Evolutionary conservation across 1,284 basidiomycete genomes (phyloP).

Genomic region (Heliocybe sulcata): DNA sequence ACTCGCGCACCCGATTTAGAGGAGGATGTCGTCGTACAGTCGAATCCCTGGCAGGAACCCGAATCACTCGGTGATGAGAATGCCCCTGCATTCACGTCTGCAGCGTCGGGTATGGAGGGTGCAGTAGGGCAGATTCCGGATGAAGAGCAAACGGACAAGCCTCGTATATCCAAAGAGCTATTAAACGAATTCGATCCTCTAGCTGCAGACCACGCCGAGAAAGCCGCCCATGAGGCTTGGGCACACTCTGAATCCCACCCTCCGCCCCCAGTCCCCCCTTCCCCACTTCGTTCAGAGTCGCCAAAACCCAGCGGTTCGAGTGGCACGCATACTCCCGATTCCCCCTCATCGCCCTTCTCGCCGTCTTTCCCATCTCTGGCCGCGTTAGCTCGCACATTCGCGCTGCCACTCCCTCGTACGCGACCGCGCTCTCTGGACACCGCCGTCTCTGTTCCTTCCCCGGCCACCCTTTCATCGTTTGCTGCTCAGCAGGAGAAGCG

Average conservation of each 20-base stretch:
- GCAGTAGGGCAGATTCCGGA: constrained; percentile 11
- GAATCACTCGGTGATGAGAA: neutral
- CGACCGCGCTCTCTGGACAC: constrained; percentile 54
- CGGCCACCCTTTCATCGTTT: constrained; percentile 46
- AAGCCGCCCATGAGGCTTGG: constrained; percentile 56
- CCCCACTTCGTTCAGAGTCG: constrained; percentile 23
- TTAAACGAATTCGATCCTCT: constrained; percentile 64
- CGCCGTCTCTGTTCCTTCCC: constrained; percentile 42
- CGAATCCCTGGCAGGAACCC: neutral
- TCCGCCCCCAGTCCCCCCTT: constrained; percentile 26
- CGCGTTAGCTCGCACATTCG: constrained; percentile 55
- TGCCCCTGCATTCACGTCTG: neutral
- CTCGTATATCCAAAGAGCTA: constrained; percentile 26
- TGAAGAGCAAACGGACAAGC: constrained; percentile 7
- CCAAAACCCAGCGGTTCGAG: constrained; percentile 17
- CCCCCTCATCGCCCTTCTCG: constrained; percentile 5
- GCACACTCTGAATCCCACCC: constrained; percentile 48
- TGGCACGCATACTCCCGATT: constrained; percentile 6
- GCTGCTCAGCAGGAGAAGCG: constrained; percentile 38
- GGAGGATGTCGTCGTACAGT: neutral
- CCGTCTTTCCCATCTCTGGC: constrained; percentile 50
- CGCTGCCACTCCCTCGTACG: constrained; percentile 37
- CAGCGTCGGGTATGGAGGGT: neutral
- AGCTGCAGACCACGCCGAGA: constrained; percentile 40
- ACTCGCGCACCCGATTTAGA: neutral